Percentiles rank a stretch among this genome's conserved stretches.
phyloP scores from a whole-genome alignment of 306 rosid species.

The Quercus wislizeni region DNA sequence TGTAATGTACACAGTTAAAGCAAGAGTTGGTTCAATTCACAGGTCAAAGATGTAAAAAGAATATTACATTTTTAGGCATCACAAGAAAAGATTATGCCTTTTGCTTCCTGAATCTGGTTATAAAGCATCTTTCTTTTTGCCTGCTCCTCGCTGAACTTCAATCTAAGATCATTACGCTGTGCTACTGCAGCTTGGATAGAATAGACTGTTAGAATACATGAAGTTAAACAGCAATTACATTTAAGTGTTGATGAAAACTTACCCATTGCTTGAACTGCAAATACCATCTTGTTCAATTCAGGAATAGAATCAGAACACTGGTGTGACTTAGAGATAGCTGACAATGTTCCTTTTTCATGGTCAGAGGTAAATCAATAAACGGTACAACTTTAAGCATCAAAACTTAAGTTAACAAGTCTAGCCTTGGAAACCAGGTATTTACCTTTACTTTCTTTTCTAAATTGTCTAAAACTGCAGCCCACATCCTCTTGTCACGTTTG shows the following conservation, averaged over 20 bases:
- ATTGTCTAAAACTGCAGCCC: slow-evolving; percentile 4
- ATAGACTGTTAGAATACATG: neutral
- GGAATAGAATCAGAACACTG: slow-evolving; percentile 17
- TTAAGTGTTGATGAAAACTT: neutral
- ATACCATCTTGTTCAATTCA: slow-evolving; percentile 19
- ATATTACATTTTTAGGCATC: neutral
- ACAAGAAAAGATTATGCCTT: slow-evolving; percentile 9
- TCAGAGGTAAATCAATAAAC: slow-evolving; percentile 4
- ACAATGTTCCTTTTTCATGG: slow-evolving; percentile 18
- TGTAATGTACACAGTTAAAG: slow-evolving; percentile 11
- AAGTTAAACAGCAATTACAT: neutral
- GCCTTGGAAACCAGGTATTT: neutral
- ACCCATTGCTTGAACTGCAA: slow-evolving; percentile 29
- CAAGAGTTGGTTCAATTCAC: neutral
- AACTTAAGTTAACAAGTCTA: neutral
- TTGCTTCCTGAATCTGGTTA: slow-evolving; percentile 29
- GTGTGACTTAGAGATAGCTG: slow-evolving; percentile 9
- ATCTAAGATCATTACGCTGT: slow-evolving; percentile 13
- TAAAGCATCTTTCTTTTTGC: slow-evolving; percentile 22
- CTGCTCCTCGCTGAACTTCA: slow-evolving; percentile 24
- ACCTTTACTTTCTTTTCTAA: slow-evolving; percentile 19
- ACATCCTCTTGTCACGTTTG: slow-evolving; percentile 13
- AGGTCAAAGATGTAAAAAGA: neutral
- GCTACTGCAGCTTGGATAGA: slow-evolving; percentile 7
- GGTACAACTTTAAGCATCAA: neutral